Percentiles rank a stretch among this genome's conserved stretches.
Evolutionary conservation across 148 eudicot species (phyloP).

Genomic region (Chenopodium formosanum): DNA sequence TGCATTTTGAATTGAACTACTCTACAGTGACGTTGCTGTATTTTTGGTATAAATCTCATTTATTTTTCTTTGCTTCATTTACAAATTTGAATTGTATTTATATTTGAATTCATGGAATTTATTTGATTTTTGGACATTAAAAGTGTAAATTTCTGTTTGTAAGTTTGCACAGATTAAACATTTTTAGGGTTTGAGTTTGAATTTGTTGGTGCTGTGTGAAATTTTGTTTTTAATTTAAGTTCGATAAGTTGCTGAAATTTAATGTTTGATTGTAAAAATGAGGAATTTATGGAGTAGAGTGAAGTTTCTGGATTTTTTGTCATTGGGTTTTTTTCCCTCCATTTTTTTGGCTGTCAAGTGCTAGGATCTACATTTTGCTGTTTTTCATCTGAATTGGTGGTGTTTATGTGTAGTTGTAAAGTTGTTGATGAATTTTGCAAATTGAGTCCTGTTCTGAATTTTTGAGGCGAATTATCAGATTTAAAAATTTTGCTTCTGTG

Average conservation of each 20-base stretch:
- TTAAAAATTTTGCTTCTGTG: not conserved
- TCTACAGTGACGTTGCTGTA: slow-evolving; percentile 22
- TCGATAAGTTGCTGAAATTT: not conserved
- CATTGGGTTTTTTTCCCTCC: not conserved
- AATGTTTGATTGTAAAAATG: not conserved
- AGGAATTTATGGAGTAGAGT: slow-evolving; percentile 3
- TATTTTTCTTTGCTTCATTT: not conserved
- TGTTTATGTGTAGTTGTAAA: not conserved
- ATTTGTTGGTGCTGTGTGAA: slow-evolving; percentile 13
- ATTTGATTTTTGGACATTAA: not conserved
- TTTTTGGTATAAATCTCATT: slow-evolving; percentile 22
- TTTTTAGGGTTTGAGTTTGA: slow-evolving; percentile 27
- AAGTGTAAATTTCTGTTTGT: not conserved
- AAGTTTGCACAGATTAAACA: not conserved
- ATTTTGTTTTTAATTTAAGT: not conserved
- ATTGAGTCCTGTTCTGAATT: not conserved
- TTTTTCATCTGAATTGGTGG: slow-evolving; percentile 1
- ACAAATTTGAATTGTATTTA: not conserved
- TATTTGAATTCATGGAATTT: not conserved
- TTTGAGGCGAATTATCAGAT: not conserved
- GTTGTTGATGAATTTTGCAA: not conserved
- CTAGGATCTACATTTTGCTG: slow-evolving; percentile 7
- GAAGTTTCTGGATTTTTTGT: not conserved
- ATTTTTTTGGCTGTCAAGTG: slow-evolving; percentile 1
- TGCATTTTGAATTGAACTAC: slow-evolving; percentile 16